Base-by-base conservation (phyloP, 1,284 basidiomycete species). In the Apiotrichum porosum region DNA sequence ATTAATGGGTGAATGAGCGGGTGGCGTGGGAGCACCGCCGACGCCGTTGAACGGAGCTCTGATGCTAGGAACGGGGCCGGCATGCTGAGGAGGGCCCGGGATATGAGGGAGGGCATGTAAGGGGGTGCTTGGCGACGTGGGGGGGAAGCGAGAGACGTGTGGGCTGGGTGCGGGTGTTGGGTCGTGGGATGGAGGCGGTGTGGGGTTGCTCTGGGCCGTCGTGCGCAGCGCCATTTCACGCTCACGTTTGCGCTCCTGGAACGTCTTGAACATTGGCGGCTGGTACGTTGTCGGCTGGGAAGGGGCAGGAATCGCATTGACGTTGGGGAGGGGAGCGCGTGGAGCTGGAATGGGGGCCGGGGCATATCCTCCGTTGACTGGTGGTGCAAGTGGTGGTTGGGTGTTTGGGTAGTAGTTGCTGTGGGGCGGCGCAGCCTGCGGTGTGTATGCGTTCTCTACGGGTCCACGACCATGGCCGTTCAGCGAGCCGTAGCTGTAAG, bases 181-280 rank as follows among this genome's bases (percentile, higher is more conserved):
- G 26, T 9, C 37, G 26, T 32, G 36, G 21, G 52, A 42, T 18
- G 49, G 21, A 28, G 44, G 36, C 15, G 44, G n/a, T 30, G 44
- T 9, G 15, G 41, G 31, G 19, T 18, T 22, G 2, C 54, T 34
- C 10, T 31, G 8, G 5, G 31, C 42, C 9, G 59, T 56, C 31
- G 32, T 12, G 19, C 49, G 37, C 23, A 63, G 28, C 3, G 61
- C 61, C 28, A 52, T 36, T 37, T 71, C 67, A 34, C 66, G 67
- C 26, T 64, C 69, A 24, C 63, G 49, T 49, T 63, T 66, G 21
- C 68, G 56, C 19, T 71, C 67, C 50, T 69, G 67, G 43, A 71
- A 73, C 3, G 71, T 71, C 49, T 63, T 61, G 45, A 73, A 69
- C 10, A 65, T 61, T 1, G 71, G 71, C 4, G 67, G 49, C 12